Base-by-base conservation (phyloP, 2,329 filamentous ascomycete genomes). In the Talaromyces albobiverticillius region DNA sequence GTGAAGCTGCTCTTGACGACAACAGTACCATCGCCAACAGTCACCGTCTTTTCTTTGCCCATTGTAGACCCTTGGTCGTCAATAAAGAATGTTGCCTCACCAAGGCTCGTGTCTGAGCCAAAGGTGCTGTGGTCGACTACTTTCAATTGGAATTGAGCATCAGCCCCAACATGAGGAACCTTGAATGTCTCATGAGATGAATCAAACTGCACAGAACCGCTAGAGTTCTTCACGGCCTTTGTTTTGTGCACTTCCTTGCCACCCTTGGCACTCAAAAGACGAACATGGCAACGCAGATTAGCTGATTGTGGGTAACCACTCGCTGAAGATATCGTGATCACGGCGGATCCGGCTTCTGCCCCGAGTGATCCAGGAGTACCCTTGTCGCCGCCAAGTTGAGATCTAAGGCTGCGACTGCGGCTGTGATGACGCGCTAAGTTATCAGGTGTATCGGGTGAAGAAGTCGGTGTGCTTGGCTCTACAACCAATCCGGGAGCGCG, bases 41-140 rank as follows among this genome's bases (percentile, higher is more conserved):
- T 81, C 50, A 99, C 73, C 38, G 83, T 78, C 77, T 93, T 94
- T 62, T 93, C 87, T 29, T 80, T 77, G 10, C 82, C 83, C 1
- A 79, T 76, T 2, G 83, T 82, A 1, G 79, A 82, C 8, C 81
- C 79, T 60, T 83, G 81, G 67, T 99, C 93, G 60, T 93, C 90
- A n/a, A 99, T 83, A 67, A 95, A 92, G 75, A 96, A 95, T n/a
- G 88, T 69, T 4, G 83, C 83, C 66, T 97, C 92, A 51, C 94
- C 94, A 0, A 99, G 80, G 56, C 87, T 83, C 53, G 92, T 87
- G 67, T 95, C 90, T 55, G 85, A 87, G 49, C 89, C 88, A 66
- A 97, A 93, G 1, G 86, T 89, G 64, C 88, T 84, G 66, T 96
- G 90, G 63, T 91, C 88, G 68, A 91, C 91, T 58, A 91, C 91